Evolutionary conservation across 2,329 filamentous ascomycete genomes (phyloP), one percentile per base, ranked within the genome.

Genomic region (Orbilia oligospora): DNA sequence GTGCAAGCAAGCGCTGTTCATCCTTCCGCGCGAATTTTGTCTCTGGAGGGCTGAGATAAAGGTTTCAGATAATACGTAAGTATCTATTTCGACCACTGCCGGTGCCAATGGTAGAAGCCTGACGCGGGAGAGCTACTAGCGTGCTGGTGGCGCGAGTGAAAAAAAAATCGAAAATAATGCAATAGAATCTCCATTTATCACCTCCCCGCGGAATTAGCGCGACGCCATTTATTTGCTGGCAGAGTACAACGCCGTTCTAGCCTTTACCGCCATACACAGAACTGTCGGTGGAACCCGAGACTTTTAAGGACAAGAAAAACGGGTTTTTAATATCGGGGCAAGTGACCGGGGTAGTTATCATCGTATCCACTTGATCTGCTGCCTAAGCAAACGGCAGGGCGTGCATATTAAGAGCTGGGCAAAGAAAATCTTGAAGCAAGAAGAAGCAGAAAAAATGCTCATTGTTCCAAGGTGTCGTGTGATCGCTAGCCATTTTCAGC

Each of bases 381-480:
- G 56, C 36, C 56, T 61, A 20, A 61, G 56, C 36, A 61, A 41
- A 61, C 36, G 33, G 36, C 36, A 61, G 24, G 36, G 36, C 18
- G 33, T 61, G 56, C 56, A 44, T 20, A n/a, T n/a, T n/a, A 9
- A 36, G 33, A 61, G 56, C 56, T 61, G 36, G 10, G 2, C 2
- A 3, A 20, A 61, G 27, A 61, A 24, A 36, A 8, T 38, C 36
- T 33, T 24, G 55, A 41, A 30, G 27, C 27, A 61, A 24, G 12
- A 16, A 16, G 18, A 16, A 9, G 18, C n/a, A n/a, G n/a, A n/a
- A 65, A 48, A 65, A 48, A 5, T 30, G n/a, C 61, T 33, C 61
- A 65, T 33, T 48, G n/a, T n/a, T 65, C n/a, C 41, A 65, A 65
- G 24, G 24, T 46, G 41, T 65, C 61, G 61, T 65, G 61, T 65